phyloP scores from a whole-genome alignment of 108 stramenopile genomes.

The Skeletonema marinoi region DNA sequence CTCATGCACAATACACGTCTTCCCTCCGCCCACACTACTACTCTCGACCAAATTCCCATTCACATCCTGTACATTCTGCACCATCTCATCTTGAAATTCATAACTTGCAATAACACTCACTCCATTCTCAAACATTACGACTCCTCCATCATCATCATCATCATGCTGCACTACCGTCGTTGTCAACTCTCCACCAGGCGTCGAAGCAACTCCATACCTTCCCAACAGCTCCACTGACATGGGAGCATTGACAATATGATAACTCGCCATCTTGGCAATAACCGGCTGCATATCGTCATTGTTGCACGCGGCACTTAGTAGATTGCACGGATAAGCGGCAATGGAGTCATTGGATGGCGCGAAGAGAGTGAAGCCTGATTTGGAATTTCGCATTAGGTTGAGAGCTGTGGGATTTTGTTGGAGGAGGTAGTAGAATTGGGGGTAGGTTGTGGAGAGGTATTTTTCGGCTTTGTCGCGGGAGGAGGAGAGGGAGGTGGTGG shows the following conservation, averaged over 20 bases:
- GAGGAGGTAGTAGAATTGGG: constrained; percentile 18
- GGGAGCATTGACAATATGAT: constrained; percentile 28
- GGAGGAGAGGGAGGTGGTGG: too few relatives aligned
- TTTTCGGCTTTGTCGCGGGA: constrained; percentile 3
- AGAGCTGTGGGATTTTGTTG: constrained; percentile 13
- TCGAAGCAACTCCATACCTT: constrained; percentile 11
- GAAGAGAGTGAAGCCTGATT: constrained; percentile 17
- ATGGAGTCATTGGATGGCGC: constrained; percentile 13
- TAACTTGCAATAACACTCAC: constrained; percentile 10
- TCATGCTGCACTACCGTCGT: background rate
- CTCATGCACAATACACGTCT: constrained; percentile 17
- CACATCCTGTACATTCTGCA: constrained; percentile 7
- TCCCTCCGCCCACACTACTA: background rate
- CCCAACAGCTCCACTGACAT: constrained; percentile 13
- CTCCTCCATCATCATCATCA: background rate
- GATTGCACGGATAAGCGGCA: background rate
- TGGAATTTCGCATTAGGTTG: constrained; percentile 21
- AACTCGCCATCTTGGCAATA: constrained; percentile 5
- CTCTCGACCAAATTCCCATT: constrained; percentile 16
- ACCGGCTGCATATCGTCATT: constrained; percentile 7
- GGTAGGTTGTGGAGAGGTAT: constrained; percentile 8
- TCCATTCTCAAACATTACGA: constrained; percentile 12
- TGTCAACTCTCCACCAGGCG: constrained; percentile 18
- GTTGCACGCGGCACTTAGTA: constrained; percentile 12
- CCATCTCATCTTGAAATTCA: constrained; percentile 11